Evolutionary conservation across 1,139 yeast species (phyloP).

Genomic region (Debaryomycetaceae sp.): DNA sequence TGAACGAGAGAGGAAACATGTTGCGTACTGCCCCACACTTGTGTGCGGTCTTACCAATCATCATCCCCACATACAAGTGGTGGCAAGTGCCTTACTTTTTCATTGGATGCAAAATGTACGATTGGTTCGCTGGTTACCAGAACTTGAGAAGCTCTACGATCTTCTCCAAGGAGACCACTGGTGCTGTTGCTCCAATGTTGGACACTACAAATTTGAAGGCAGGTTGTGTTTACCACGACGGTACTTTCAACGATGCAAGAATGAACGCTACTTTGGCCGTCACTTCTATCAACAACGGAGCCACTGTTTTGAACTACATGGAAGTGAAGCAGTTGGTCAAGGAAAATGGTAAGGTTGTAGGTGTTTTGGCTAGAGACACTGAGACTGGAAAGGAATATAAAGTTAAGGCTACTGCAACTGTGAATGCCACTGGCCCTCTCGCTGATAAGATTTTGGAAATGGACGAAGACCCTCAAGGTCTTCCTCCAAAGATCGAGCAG

Average conservation of each 20-base stretch:
- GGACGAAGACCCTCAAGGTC: constrained; percentile 71
- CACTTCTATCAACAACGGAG: constrained; percentile 85
- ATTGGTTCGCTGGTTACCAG: constrained; percentile 87
- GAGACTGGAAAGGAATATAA: constrained; percentile 65
- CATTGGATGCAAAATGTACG: constrained; percentile 89
- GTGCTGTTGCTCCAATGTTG: constrained; percentile 83
- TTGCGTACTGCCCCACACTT: constrained; percentile 92
- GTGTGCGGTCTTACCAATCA: constrained; percentile 81
- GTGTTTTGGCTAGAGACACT: constrained; percentile 72
- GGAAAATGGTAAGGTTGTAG: constrained; percentile 57
- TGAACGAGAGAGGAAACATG: constrained; percentile 88
- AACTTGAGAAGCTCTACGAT: constrained; percentile 79
- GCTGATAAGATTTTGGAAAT: constrained; percentile 81
- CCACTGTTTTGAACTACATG: constrained; percentile 84
- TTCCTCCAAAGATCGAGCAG: constrained; percentile 50
- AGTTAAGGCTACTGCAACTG: constrained; percentile 69
- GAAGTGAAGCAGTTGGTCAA: constrained; percentile 76
- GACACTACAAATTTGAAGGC: constrained; percentile 80
- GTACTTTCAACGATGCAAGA: constrained; percentile 89
- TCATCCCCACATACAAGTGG: constrained; percentile 93
- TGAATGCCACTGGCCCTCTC: constrained; percentile 95
- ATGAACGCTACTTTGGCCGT: constrained; percentile 84
- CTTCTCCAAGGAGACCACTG: constrained; percentile 64
- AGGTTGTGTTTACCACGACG: constrained; percentile 92
- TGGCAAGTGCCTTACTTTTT: constrained; percentile 97